Base-by-base conservation (phyloP, 805 yeast genomes). In the Ogataea trehalophila region DNA sequence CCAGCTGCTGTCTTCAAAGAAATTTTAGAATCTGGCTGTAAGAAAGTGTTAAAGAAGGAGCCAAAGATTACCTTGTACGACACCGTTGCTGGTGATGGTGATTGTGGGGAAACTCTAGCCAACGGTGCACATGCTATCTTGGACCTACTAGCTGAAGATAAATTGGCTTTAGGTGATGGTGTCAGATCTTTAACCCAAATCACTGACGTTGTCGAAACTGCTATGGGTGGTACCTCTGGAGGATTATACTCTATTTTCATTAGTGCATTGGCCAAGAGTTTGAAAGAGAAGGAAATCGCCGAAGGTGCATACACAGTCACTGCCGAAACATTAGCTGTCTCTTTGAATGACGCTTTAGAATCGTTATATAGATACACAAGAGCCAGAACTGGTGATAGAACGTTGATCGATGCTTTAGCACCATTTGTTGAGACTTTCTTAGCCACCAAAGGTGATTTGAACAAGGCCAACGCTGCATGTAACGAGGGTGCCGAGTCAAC, bases 161-260 rank as follows among this genome's bases (percentile, higher is more conserved):
- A 65, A 8, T 57, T 77, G 18, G 66, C 65, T n/a, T 54, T 75
- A 37, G 42, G 58, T 16, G 84, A 79, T 53, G 81, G 78, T 4
- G 81, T 77, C 16, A 72, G 80, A 44, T 79, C 86, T 0, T 64
- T 87, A 40, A 73, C 82, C n/a, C 79, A 79, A 54, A 75, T 91
- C 42, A 87, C 97, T 3, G 95, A 89, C 47, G 66, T 85, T 18
- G 89, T 91, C 34, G 97, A 91, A 63, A 61, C 67, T 22, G 81
- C 80, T n/a, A 92, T 92, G 97, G 98, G 97, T 45, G 98, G 98
- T 43, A 92, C 98, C 0, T 87, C 95, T 1, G 98, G 98, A 45
- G 97, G 97, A 1, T 67, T 91, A 36, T 91, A 91, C 66, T 86
- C 96, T 3, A 92, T 91, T 47, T 87, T 74, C 67, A 72, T 92